Percentiles rank a stretch among this genome's conserved stretches.
Conservation (phyloP, 1,139 yeast species). For the Suhomyces chickasaworum region DNA sequence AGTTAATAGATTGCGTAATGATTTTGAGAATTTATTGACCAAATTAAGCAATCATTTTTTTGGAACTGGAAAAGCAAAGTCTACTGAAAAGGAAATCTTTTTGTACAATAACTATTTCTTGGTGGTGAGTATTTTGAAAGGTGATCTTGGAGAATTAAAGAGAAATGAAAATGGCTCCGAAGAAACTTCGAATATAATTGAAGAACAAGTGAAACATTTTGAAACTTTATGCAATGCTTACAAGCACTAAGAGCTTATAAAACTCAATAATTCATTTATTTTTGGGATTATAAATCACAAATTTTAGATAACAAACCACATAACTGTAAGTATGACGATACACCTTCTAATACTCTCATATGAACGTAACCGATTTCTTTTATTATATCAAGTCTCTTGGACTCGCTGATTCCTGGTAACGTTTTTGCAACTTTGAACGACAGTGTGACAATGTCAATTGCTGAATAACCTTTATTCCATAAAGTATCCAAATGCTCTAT, state of each 20-base stretch:
- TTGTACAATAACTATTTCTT: constrained; percentile 74
- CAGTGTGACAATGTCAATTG: constrained; percentile 90
- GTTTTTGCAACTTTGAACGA: constrained; percentile 86
- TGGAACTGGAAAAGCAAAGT: constrained; percentile 39
- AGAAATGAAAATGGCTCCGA: constrained; percentile 40
- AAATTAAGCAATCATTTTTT: constrained; percentile 54
- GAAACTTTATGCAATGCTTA: constrained; percentile 63
- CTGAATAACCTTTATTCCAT: constrained; percentile 91
- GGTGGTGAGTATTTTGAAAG: constrained; percentile 49
- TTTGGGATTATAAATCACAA: constrained; percentile 23
- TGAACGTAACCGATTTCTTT: constrained; percentile 88
- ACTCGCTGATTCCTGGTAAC: constrained; percentile 66
- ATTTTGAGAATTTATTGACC: constrained; percentile 76
- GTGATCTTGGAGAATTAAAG: constrained; percentile 44
- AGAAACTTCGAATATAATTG: constrained; percentile 47
- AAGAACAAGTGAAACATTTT: constrained; percentile 63
- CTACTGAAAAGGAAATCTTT: constrained; percentile 63
- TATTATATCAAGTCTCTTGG: constrained; percentile 69
- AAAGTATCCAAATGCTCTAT: constrained; percentile 64
- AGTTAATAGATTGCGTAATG: constrained; percentile 68
- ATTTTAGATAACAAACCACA: constrained; percentile 80
- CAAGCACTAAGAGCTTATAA: constrained; percentile 24
- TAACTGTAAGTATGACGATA: constrained; percentile 80
- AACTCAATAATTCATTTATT: not conserved
- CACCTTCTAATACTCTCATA: constrained; percentile 92